Base-by-base conservation (phyloP, 139 green algal genomes). In the Tetratostichococcus sp. region DNA sequence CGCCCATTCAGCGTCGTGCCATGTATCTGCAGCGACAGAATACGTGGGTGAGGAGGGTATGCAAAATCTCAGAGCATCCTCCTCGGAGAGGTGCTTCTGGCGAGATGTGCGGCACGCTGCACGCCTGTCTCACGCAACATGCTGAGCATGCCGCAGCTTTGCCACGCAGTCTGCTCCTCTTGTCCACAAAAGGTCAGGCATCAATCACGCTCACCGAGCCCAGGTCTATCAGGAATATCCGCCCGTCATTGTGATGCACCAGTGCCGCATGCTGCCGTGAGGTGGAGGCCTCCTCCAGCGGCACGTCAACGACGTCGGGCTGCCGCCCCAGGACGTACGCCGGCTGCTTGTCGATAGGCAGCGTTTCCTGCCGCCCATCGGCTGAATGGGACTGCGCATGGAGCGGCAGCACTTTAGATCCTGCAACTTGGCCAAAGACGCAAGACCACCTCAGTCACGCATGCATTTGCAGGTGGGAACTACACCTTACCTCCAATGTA, bases 141-240 rank as follows among this genome's bases (percentile, higher is more conserved):
- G n/a, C n/a, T n/a, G n/a, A n/a, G n/a, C n/a, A n/a, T n/a, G n/a
- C n/a, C n/a, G n/a, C n/a, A n/a, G n/a, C 6, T 11, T 50, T 11
- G 6, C 39, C 39, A 11, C 39, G 6, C 11, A 50, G 39, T 50
- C 39, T 21, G 39, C 39, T 50, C 8, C 39, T 50, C 39, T 50
- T 6, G n/a, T n/a, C n/a, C n/a, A n/a, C n/a, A n/a, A n/a, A n/a
- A n/a, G n/a, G n/a, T n/a, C n/a, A n/a, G n/a, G n/a, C n/a, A n/a
- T n/a, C n/a, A n/a, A n/a, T n/a, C n/a, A n/a, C n/a, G 39, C 80
- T 65, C 71, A 86, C 80, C 66, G 84, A 86, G 11, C 80, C 65
- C 35, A 94, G 69, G 73, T 94, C 89, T 5, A 94, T 94, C 33
- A 94, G 30, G 62, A 87, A 94, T 17, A 90, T 34, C 4, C 89